phyloP scores from a whole-genome alignment of 768 basidiomycete genomes.

The Amanita muscaria region DNA sequence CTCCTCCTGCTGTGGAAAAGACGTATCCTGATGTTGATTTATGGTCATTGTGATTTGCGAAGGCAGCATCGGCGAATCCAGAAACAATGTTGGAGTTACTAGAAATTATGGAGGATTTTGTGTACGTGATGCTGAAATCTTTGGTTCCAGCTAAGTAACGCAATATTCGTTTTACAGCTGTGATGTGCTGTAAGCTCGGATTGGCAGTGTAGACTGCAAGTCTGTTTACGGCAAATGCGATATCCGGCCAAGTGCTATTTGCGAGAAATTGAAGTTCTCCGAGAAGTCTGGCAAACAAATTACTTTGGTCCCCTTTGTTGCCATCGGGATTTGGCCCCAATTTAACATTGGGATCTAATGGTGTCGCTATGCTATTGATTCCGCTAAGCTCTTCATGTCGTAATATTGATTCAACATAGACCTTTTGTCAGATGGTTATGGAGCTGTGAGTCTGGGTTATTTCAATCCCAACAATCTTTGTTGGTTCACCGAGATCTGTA shows the following conservation, averaged over 20 bases:
- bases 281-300: not conserved
- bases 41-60: not conserved
- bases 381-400: too few species aligned
- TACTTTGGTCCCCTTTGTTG: not conserved
- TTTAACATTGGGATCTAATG: too few species aligned
- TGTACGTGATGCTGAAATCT: not conserved
- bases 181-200: not conserved
- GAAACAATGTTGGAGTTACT: not conserved
- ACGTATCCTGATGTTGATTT: not conserved
- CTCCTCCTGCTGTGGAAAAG: not conserved
- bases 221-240: slow-evolving; percentile 5
- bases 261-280: slow-evolving; percentile 1
- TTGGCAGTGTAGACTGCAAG: not conserved
- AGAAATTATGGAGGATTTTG: too few species aligned
- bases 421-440: too few species aligned
- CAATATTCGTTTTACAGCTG: slow-evolving; percentile 1
- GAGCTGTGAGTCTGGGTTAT: too few species aligned
- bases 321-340: too few species aligned
- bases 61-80: not conserved
- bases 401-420: too few species aligned
- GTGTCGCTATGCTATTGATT: too few species aligned
- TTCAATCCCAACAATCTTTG: too few species aligned
- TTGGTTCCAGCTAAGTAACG: not conserved
- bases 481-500: not conserved
- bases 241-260: slow-evolving; percentile 6